Percentiles rank a stretch among this genome's conserved stretches.
phyloP scores from a whole-genome alignment of 148 eudicot species.

The Amaranthus hypochondriacus region DNA sequence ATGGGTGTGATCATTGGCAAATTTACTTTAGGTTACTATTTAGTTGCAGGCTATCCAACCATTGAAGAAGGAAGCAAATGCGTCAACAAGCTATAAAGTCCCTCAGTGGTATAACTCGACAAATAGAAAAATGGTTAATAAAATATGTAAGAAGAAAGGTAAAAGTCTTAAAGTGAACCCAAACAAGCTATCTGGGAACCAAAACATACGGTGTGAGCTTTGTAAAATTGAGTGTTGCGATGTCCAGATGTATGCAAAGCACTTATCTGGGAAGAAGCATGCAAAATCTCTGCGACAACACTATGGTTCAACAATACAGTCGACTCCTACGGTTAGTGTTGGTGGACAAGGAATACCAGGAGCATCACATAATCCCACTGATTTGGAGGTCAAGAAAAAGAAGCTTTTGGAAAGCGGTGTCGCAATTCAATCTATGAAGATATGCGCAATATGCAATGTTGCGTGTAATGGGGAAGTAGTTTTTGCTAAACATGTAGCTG shows the following conservation, averaged over 20 bases:
- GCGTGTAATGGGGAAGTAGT: conserved; percentile 40
- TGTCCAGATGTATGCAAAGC: conserved; percentile 29
- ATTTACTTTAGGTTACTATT: not conserved
- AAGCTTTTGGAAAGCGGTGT: conserved; percentile 36
- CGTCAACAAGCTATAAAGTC: conserved; percentile 17
- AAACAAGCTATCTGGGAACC: conserved; percentile 9
- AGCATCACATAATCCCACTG: conserved; percentile 10
- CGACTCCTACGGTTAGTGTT: conserved; percentile 10
- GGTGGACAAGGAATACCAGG: conserved; percentile 3
- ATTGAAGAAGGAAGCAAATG: conserved; percentile 1
- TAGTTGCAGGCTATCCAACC: conserved; percentile 21
- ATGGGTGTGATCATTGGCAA: not conserved
- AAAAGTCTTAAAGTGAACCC: conserved; percentile 13
- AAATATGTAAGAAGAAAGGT: conserved; percentile 2
- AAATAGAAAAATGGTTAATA: not conserved
- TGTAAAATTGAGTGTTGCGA: conserved; percentile 33
- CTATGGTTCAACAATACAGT: conserved; percentile 12
- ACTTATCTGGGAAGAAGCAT: conserved; percentile 36
- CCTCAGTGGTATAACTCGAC: not conserved
- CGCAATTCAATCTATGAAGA: conserved; percentile 19
- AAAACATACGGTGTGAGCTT: conserved; percentile 30
- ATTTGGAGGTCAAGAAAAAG: conserved; percentile 31
- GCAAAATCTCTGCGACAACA: conserved; percentile 19
- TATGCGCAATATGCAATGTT: conserved; percentile 35
- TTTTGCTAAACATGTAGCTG: conserved; percentile 36